These are phyloP conservation scores for Clonostachys rosea DNA, from an alignment of 2,329 filamentous ascomycete genomes.

Conservation along the genomic window DNA sequence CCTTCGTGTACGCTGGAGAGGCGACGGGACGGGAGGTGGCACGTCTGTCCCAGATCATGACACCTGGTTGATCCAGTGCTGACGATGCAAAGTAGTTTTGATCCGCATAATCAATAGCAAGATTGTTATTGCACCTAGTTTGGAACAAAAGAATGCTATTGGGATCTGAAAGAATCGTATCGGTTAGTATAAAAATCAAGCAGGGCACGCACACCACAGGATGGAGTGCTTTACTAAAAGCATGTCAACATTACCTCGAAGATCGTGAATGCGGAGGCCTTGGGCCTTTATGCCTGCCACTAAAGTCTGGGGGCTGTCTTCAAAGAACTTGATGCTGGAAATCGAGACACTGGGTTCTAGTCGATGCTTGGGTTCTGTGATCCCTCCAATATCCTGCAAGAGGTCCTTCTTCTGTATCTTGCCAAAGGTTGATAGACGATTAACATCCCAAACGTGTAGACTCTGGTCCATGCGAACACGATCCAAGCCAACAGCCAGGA, in stretches of 20 bases:
- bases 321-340: conserved; percentile 78
- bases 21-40: conserved; percentile 47
- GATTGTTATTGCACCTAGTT: conserved; percentile 64
- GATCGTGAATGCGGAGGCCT: conserved; percentile 71
- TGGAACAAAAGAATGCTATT: conserved; percentile 53
- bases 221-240: not conserved
- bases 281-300: conserved; percentile 73
- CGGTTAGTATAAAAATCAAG: not conserved
- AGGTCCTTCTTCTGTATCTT: conserved; percentile 41
- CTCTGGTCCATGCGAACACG: conserved; percentile 78
- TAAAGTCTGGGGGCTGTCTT: conserved; percentile 69
- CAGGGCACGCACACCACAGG: not conserved
- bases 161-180: conserved; percentile 29
- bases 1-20: conserved; percentile 49
- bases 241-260: conserved; percentile 53
- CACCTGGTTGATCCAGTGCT: conserved; percentile 66
- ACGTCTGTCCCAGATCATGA: conserved; percentile 76
- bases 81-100: conserved; percentile 83
- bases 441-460: conserved; percentile 79
- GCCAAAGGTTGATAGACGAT: conserved; percentile 49
- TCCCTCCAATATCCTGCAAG: conserved; percentile 37
- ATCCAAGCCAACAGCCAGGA: conserved; percentile 75
- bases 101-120: conserved; percentile 75
- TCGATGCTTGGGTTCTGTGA: conserved; percentile 53
- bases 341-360: conserved; percentile 68